These are phyloP conservation scores for Prunella vulgaris DNA, from an alignment of 257 asterid genomes.

Conservation along the genomic window DNA sequence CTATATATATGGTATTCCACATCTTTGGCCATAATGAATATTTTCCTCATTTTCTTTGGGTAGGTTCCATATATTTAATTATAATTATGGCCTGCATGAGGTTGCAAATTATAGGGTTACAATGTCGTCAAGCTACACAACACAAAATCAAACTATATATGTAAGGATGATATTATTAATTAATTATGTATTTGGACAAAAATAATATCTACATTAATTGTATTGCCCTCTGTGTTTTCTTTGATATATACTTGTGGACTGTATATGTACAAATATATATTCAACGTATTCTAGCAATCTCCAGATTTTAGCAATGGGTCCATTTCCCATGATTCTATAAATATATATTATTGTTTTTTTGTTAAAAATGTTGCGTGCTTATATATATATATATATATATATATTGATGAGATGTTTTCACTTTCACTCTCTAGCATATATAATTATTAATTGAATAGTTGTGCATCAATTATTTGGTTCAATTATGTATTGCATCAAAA, in stretches of 20 bases:
- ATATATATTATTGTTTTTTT: too few relatives aligned
- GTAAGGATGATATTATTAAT: background rate
- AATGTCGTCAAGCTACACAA: constrained; percentile 8
- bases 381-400: background rate
- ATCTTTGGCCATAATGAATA: background rate
- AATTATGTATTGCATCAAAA: too few relatives aligned
- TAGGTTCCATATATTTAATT: constrained; percentile 13
- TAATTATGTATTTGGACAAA: background rate
- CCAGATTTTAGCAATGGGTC: constrained; percentile 42
- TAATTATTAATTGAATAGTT: too few relatives aligned
- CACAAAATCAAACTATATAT: constrained; percentile 1
- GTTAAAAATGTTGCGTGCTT: too few relatives aligned
- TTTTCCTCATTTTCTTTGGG: background rate
- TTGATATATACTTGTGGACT: constrained; percentile 23
- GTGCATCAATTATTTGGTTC: too few relatives aligned
- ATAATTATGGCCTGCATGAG: background rate
- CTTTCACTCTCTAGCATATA: too few relatives aligned
- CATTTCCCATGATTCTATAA: constrained; percentile 14
- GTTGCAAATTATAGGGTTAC: background rate
- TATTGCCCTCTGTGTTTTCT: background rate
- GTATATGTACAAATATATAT: background rate
- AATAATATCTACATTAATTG: constrained; percentile 10
- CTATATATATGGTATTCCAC: background rate
- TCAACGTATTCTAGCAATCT: constrained; percentile 22
- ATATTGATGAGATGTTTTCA: too few relatives aligned